Base-by-base conservation (phyloP, 805 yeast genomes). In the Ogataea glucozyma region DNA sequence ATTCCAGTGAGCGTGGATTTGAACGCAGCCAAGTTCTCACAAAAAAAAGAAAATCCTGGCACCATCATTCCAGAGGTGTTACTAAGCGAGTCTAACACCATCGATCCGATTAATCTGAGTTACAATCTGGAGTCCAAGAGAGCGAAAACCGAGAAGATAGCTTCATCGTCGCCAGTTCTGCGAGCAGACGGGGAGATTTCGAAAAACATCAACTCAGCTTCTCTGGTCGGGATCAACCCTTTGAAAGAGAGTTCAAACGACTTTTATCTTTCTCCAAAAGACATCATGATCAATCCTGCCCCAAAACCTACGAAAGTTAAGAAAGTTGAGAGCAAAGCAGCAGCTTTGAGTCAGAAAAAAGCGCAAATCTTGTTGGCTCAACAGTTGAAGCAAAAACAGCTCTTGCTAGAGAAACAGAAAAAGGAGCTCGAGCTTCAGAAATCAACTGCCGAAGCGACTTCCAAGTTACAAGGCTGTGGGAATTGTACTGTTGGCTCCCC, bases 61-160 rank as follows among this genome's bases (percentile, higher is more conserved):
- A 8, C 37, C 3, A 38, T 31, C 26, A 26, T 13, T 18, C 7
- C 46, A 6, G 40, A 32, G 29, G 46, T 24, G 13, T 23, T 41
- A 31, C 20, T 42, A 12, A 43, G 33, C 29, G 55, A 46, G 18
- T 42, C 63, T 4, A 54, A 42, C 38, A 57, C 64, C 4, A 59
- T 56, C 29, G 67, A 64, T 47, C 67, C 69, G 7, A 53, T 58
- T 21, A 61, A 59, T 38, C 47, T 65, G 17, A 60, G 64, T 16
- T 64, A 60, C 42, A 54, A 49, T 24, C 47, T 63, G 34, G 65
- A 63, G 9, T 46, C 59, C 7, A 62, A 65, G 44, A 54, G 66
- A 32, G 49, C 41, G 33, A 62, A 58, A 43, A 54, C 42, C 11
- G 40, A 41, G 12, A 27, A 31, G 19, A 27, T 8, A 3, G 19